Evolutionary conservation across 768 basidiomycete genomes (phyloP).

Genomic region (Amanita subjunquillea): DNA sequence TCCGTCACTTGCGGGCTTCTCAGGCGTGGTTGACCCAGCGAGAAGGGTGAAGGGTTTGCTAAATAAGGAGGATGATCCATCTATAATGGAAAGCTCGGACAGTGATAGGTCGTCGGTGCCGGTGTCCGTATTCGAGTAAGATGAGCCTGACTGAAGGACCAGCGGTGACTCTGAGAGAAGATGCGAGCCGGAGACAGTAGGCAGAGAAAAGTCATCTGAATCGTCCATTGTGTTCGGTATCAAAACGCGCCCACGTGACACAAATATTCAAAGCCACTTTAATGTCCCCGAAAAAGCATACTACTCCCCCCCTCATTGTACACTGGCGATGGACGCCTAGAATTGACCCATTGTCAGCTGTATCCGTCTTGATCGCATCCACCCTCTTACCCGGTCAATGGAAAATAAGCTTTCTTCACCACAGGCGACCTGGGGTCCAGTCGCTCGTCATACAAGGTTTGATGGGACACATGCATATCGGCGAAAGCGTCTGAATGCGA

Average conservation of each 20-base stretch:
- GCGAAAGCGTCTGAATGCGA: not conserved
- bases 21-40: slow-evolving; percentile 10
- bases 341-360: not conserved
- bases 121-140: slow-evolving; percentile 8
- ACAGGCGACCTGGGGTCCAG: slow-evolving; percentile 11
- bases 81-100: slow-evolving; percentile 41
- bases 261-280: not conserved
- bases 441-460: not conserved
- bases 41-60: slow-evolving; percentile 20
- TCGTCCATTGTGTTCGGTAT: not conserved
- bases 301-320: not conserved
- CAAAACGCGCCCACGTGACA: not conserved
- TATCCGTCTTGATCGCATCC: not conserved
- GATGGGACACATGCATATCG: slow-evolving; percentile 4
- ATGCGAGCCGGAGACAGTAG: slow-evolving; percentile 7
- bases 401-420: not conserved
- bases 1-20: too few species aligned
- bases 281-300: not conserved
- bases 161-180: slow-evolving; percentile 37
- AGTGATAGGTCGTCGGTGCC: slow-evolving; percentile 44
- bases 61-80: slow-evolving; percentile 14
- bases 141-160: slow-evolving; percentile 6
- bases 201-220: slow-evolving; percentile 2
- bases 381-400: not conserved
- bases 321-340: slow-evolving; percentile 9